A percentile compares a stretch with the other conserved stretches of the same genome.
These are phyloP conservation scores for Ceratobasidium papillatum DNA, from an alignment of 1,284 basidiomycete genomes.

Conservation along the genomic window DNA sequence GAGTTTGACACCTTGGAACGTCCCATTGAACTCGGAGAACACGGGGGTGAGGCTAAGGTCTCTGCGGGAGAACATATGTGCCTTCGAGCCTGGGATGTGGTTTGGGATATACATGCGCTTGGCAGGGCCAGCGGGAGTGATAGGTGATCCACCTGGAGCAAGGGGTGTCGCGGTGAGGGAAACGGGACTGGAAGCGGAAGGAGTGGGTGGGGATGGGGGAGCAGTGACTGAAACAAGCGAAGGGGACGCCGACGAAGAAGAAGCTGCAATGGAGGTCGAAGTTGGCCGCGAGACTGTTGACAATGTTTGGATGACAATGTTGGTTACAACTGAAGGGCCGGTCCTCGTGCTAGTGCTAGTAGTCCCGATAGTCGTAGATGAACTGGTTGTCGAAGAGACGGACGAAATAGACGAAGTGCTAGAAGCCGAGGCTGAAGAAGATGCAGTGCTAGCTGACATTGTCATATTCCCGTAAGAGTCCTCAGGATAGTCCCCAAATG, in stretches of 20 bases:
- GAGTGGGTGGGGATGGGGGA: background rate
- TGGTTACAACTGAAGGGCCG: background rate
- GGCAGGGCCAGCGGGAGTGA: background rate
- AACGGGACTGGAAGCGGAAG: background rate
- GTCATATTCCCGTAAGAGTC: slow-evolving; percentile 9
- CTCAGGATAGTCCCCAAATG: slow-evolving; percentile 23
- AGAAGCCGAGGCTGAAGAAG: slow-evolving; percentile 7
- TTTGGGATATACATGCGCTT: slow-evolving; percentile 37
- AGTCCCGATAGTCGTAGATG: slow-evolving; percentile 37
- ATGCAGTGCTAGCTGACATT: background rate
- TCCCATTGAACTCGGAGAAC: slow-evolving; percentile 34
- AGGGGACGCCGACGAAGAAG: background rate
- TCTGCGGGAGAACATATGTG: slow-evolving; percentile 1
- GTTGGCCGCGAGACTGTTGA: background rate
- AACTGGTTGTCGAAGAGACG: slow-evolving; percentile 42
- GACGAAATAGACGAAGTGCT: background rate
- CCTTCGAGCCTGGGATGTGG: slow-evolving; percentile 9
- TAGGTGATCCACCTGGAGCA: slow-evolving; percentile 3
- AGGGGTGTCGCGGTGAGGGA: background rate
- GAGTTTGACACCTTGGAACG: slow-evolving; percentile 24
- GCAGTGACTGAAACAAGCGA: background rate
- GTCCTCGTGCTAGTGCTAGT: slow-evolving; percentile 29
- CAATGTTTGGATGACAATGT: slow-evolving; percentile 5
- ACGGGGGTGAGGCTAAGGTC: slow-evolving; percentile 20
- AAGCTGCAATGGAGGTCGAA: background rate